Conservation (phyloP, 345 rosid genomes). For the Pelargonium nanum region DNA sequence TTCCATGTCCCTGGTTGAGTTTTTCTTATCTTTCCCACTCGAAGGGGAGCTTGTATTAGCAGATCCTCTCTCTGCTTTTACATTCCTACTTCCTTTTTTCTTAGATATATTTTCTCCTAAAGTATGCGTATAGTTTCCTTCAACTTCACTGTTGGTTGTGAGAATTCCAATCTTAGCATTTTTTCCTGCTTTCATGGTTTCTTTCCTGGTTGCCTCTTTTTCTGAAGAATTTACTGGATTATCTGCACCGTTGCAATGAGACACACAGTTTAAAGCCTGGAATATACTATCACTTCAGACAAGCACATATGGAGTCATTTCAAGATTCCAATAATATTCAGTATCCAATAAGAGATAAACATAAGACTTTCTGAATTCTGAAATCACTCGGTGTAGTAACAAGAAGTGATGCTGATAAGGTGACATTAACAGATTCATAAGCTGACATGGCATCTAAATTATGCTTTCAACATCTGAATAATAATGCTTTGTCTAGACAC, state of each 20-base stretch:
- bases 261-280: not conserved
- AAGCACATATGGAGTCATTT: conserved; percentile 1
- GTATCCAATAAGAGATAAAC: not conserved
- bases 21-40: conserved; percentile 7
- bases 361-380: too few species aligned
- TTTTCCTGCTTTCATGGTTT: conserved; percentile 6
- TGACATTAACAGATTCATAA: too few species aligned
- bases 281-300: not conserved
- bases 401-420: too few species aligned
- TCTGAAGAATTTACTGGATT: conserved; percentile 5
- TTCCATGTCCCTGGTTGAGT: not conserved
- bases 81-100: conserved; percentile 6
- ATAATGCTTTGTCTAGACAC: not conserved
- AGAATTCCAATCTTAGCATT: conserved; percentile 8
- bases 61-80: not conserved
- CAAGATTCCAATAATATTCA: not conserved
- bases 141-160: conserved; percentile 3
- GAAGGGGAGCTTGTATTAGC: conserved; percentile 7
- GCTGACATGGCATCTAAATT: not conserved
- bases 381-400: too few species aligned
- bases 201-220: conserved; percentile 11
- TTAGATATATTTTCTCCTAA: conserved; percentile 10
- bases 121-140: conserved; percentile 7
- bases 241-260: conserved; percentile 8
- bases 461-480: not conserved